Evolutionary conservation across 257 asterid species (phyloP).

Genomic region (Nicotiana tomentosiformis): DNA sequence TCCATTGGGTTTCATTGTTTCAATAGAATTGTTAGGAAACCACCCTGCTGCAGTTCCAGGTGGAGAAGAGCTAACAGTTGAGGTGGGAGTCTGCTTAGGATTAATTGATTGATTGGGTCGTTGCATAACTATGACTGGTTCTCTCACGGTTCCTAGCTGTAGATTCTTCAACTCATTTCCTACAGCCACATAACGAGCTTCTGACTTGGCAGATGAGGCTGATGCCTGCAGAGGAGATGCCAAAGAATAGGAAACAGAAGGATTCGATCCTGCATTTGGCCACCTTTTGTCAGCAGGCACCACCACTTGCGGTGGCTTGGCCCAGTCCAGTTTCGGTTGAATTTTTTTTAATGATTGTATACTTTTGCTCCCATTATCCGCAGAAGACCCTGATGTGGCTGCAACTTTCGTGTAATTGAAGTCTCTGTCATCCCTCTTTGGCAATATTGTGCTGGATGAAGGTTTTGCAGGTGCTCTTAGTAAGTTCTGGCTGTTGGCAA

Average conservation of each 20-base stretch:
- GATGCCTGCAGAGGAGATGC: slow-evolving; percentile 37
- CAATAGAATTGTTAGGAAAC: slow-evolving; percentile 33
- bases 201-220: slow-evolving; percentile 34
- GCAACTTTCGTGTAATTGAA: slow-evolving; percentile 63
- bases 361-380: slow-evolving; percentile 51
- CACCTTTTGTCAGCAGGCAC: slow-evolving; percentile 59
- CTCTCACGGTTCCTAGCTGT: slow-evolving; percentile 69
- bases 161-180: slow-evolving; percentile 56
- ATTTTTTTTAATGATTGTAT: slow-evolving; percentile 46
- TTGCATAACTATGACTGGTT: slow-evolving; percentile 55
- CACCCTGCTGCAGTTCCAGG: slow-evolving; percentile 39
- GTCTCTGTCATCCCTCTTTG: slow-evolving; percentile 63
- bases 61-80: slow-evolving; percentile 43
- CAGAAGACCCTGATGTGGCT: slow-evolving; percentile 33
- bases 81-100: slow-evolving; percentile 30
- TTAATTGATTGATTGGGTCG: slow-evolving; percentile 41
- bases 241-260: slow-evolving; percentile 39
- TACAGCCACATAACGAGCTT: slow-evolving; percentile 31
- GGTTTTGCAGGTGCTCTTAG: slow-evolving; percentile 34
- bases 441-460: slow-evolving; percentile 37
- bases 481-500: slow-evolving; percentile 32
- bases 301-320: slow-evolving; percentile 47
- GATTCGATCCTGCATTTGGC: slow-evolving; percentile 37
- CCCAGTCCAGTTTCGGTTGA: slow-evolving; percentile 62
- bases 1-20: slow-evolving; percentile 33